Base-by-base conservation (phyloP, 2,329 filamentous ascomycete genomes). In the Neophaeococcomyces mojaviensis region DNA sequence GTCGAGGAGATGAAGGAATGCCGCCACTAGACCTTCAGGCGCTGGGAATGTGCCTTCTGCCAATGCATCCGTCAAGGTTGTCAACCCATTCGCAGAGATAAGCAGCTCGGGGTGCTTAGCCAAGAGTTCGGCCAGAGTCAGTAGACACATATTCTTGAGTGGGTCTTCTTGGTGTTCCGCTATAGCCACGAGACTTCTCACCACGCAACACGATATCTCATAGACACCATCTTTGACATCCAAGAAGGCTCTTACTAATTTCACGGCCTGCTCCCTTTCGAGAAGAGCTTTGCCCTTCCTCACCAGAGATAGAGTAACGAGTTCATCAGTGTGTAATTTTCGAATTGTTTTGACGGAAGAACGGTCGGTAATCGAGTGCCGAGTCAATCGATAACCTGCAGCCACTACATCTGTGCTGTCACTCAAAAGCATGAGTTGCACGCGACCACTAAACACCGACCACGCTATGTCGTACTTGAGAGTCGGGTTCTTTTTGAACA, bases 211-310 rank as follows among this genome's bases (percentile, higher is more conserved):
- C 1, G 92, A 94, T 30, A 98, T 77, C 62, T 98, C 90, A 52
- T 79, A 77, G 7, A 94, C 82, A 9, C 92, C 92, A 52, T 88
- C 87, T 61, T 96, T 96, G 53, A 97, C 88, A 61, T 98, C 92
- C 2, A 98, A 71, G 59, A 98, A 98, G 8, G 89, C 87, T 49
- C 92, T 81, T 20, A 97, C 83, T 62, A 98, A 96, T 63, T 98
- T 98, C 58, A 98, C 72, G 10, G 92, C 92, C 66, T 98, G 92
- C 64, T 98, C 92, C 44, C 94, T 79, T 68, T 98, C 92, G 15
- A 98, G 86, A 56, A 90, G 89, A n/a, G 90, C 87, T 64, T 96
- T 97, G 60, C 86, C 84, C 63, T 97, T 92, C 62, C 97, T 97
- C 54, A 94, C 88, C 28, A 98, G 71, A 1, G 92, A 97, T 58